A percentile compares a stretch with the other conserved stretches of the same genome.
These are phyloP conservation scores for Myotisia sp. DNA, from an alignment of 2,329 filamentous ascomycete genomes.

Conservation along the genomic window DNA sequence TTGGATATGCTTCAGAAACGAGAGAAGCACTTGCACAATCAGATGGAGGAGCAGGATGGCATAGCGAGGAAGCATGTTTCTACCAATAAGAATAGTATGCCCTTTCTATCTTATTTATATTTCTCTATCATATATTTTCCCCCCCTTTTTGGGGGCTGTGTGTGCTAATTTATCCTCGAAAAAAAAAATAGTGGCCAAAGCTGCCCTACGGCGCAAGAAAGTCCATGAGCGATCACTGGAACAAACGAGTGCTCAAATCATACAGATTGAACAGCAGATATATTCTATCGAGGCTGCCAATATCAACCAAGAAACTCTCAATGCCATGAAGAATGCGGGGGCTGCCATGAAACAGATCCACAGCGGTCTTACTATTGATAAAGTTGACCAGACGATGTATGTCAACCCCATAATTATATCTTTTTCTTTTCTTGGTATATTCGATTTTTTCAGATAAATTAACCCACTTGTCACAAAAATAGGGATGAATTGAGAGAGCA, in stretches of 20 bases:
- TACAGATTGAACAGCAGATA: slow-evolving; percentile 86
- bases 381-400: slow-evolving; percentile 90
- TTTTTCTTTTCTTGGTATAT: background rate
- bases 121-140: background rate
- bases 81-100: slow-evolving; percentile 78
- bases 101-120: background rate
- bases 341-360: slow-evolving; percentile 89
- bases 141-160: background rate
- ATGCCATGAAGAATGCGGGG: slow-evolving; percentile 83
- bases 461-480: slow-evolving; percentile 11
- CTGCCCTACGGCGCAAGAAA: slow-evolving; percentile 87
- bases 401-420: slow-evolving; percentile 22
- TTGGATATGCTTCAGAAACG: slow-evolving; percentile 96
- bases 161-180: background rate
- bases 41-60: slow-evolving; percentile 84
- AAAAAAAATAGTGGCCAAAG: slow-evolving; percentile 60
- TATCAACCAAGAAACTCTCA: slow-evolving; percentile 92
- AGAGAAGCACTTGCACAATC: slow-evolving; percentile 75
- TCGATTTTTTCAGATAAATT: slow-evolving; percentile 1
- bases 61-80: slow-evolving; percentile 78
- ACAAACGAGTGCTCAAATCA: slow-evolving; percentile 78
- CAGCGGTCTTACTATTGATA: slow-evolving; percentile 76
- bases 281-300: slow-evolving; percentile 95
- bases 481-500: slow-evolving; percentile 88
- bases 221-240: slow-evolving; percentile 79